Conservation (phyloP, 2,329 filamentous ascomycete genomes). For the Fusarium decemcellulare region DNA sequence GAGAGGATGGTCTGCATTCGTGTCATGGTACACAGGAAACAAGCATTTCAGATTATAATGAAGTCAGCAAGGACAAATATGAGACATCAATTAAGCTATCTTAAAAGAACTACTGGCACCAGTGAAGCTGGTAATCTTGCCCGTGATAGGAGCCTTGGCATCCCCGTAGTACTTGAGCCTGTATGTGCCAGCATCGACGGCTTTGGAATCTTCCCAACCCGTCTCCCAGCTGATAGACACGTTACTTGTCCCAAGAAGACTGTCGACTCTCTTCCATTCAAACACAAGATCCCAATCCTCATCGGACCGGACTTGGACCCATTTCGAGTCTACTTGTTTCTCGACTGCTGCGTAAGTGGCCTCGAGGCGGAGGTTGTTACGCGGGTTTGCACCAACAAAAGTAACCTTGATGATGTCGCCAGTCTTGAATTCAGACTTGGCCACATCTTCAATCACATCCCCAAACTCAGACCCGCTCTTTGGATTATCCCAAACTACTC, state of each 20-base stretch:
- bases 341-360: slow-evolving; percentile 85
- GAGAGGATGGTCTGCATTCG: too few relatives aligned
- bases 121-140: slow-evolving; percentile 8
- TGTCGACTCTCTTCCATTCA: slow-evolving; percentile 81
- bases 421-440: slow-evolving; percentile 66
- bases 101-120: neutral
- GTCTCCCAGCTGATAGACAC: slow-evolving; percentile 85
- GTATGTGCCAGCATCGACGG: slow-evolving; percentile 73
- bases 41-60: too few relatives aligned
- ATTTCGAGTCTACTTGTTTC: slow-evolving; percentile 64
- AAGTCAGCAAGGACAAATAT: too few relatives aligned
- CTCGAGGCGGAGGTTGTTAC: slow-evolving; percentile 87
- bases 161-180: slow-evolving; percentile 89
- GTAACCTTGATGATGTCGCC: slow-evolving; percentile 75
- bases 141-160: slow-evolving; percentile 71
- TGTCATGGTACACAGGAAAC: too few relatives aligned
- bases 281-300: slow-evolving; percentile 88
- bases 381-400: slow-evolving; percentile 90
- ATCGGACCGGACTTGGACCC: slow-evolving; percentile 80
- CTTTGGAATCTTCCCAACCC: slow-evolving; percentile 55
- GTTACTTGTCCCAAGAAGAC: slow-evolving; percentile 80
- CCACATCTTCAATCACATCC: slow-evolving; percentile 68
- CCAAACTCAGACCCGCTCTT: slow-evolving; percentile 80
- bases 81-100: neutral
- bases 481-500: slow-evolving; percentile 81